Evolutionary conservation across 257 asterid genomes (phyloP).

Genomic region (Primulina huaijiensis): DNA sequence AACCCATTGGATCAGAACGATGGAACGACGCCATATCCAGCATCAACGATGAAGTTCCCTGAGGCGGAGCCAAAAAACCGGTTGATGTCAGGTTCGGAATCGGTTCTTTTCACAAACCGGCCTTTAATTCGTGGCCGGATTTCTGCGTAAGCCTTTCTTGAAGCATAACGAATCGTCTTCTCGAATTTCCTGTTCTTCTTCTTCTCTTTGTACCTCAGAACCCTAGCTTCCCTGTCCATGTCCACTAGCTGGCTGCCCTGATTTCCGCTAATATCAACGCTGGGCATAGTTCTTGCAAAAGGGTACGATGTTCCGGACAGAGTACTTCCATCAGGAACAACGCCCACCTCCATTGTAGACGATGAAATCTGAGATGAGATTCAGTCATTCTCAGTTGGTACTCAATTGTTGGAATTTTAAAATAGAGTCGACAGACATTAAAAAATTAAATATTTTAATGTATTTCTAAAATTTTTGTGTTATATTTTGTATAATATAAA

Average conservation of each 20-base stretch:
- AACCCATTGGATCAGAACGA: conserved; percentile 35
- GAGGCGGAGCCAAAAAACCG: conserved; percentile 36
- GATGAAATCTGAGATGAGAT: conserved; percentile 61
- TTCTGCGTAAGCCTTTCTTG: conserved; percentile 84
- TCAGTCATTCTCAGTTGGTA: no score
- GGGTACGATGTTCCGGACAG: conserved; percentile 61
- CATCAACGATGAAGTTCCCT: conserved; percentile 36
- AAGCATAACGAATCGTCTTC: conserved; percentile 84
- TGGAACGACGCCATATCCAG: conserved; percentile 53
- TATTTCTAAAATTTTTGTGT: no score
- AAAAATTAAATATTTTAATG: no score
- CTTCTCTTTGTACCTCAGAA: conserved; percentile 77
- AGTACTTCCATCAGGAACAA: conserved; percentile 76
- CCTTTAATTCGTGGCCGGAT: conserved; percentile 87
- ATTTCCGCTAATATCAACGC: conserved; percentile 34
- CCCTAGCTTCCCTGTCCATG: conserved; percentile 71
- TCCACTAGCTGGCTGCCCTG: conserved; percentile 42
- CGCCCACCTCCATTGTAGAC: conserved; percentile 70
- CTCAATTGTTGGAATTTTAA: no score
- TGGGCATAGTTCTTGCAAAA: conserved; percentile 24
- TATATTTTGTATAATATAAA: no score
- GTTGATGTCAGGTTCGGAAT: conserved; percentile 44
- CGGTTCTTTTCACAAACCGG: conserved; percentile 70
- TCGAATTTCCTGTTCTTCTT: conserved; percentile 77
- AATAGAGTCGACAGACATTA: no score